Evolutionary conservation across 306 rosid species (phyloP).

Genomic region (Lathyrus tuberosus): DNA sequence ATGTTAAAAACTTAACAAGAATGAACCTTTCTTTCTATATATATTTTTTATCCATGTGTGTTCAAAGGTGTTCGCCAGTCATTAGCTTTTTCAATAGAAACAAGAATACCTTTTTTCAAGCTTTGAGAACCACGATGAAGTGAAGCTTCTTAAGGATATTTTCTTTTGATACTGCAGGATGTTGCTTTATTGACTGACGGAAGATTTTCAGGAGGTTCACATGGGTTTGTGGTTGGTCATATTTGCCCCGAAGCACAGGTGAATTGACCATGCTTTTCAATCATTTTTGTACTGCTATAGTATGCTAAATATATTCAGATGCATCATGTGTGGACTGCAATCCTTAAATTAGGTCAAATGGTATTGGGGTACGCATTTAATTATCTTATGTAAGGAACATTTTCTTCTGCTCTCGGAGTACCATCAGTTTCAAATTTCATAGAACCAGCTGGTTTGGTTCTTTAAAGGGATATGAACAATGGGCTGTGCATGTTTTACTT

Average conservation of each 20-base stretch:
- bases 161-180: slow-evolving; percentile 61
- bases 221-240: slow-evolving; percentile 97
- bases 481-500: background rate
- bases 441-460: slow-evolving; percentile 24
- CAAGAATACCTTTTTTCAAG: slow-evolving; percentile 3
- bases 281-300: slow-evolving; percentile 20
- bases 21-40: background rate
- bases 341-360: slow-evolving; percentile 24
- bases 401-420: slow-evolving; percentile 18
- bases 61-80: background rate
- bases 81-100: slow-evolving; percentile 7
- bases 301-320: slow-evolving; percentile 21
- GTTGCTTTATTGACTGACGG: slow-evolving; percentile 95
- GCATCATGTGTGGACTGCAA: slow-evolving; percentile 16
- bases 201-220: slow-evolving; percentile 97
- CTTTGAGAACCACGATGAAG: slow-evolving; percentile 6
- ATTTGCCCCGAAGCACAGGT: slow-evolving; percentile 97
- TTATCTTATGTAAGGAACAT: slow-evolving; percentile 9
- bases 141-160: slow-evolving; percentile 22
- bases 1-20: slow-evolving; percentile 5
- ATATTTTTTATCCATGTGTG: background rate
- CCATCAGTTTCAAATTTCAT: slow-evolving; percentile 10
- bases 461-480: background rate
- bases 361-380: background rate
- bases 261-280: slow-evolving; percentile 9